Evolutionary conservation across 768 basidiomycete genomes (phyloP).

Genomic region (Psilocybe azurescens): DNA sequence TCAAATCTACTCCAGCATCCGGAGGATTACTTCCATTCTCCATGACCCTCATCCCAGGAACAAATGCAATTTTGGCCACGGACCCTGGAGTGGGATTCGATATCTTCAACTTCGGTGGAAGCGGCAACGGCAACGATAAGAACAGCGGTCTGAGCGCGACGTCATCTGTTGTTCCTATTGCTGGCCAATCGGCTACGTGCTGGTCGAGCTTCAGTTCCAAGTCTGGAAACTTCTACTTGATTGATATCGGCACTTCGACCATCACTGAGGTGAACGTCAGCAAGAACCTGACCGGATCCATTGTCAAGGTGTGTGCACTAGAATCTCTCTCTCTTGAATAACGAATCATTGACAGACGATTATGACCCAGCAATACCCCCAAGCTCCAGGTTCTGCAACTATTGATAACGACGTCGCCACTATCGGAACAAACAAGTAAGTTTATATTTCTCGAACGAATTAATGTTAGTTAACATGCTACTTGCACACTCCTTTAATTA

Average conservation of each 20-base stretch:
- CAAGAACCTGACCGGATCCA: slow-evolving; percentile 46
- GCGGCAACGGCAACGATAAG: slow-evolving; percentile 3
- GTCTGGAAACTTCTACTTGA: slow-evolving; percentile 51
- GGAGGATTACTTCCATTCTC: slow-evolving; percentile 56
- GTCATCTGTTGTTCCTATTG: slow-evolving; percentile 38
- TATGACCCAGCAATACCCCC: slow-evolving; percentile 38
- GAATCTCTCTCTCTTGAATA: not conserved
- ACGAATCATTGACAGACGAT: not conserved
- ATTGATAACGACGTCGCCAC: slow-evolving; percentile 47
- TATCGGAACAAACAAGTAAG: slow-evolving; percentile 42
- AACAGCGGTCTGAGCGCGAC: slow-evolving; percentile 24
- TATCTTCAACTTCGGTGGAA: slow-evolving; percentile 37
- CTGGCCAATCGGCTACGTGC: slow-evolving; percentile 47
- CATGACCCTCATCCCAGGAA: slow-evolving; percentile 43
- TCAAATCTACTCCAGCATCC: slow-evolving; percentile 32
- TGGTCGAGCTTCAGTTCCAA: slow-evolving; percentile 47
- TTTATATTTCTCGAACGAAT: not conserved
- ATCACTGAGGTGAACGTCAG: slow-evolving; percentile 54
- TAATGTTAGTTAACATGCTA: not conserved
- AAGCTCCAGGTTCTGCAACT: slow-evolving; percentile 38
- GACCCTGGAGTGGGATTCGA: slow-evolving; percentile 46
- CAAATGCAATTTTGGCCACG: slow-evolving; percentile 41
- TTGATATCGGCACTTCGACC: slow-evolving; percentile 43
- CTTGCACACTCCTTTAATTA: not conserved
- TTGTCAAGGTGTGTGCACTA: slow-evolving; percentile 42